These are phyloP conservation scores for Fusarium sp. DNA, from an alignment of 2,329 filamentous ascomycete species.

Conservation along the genomic window DNA sequence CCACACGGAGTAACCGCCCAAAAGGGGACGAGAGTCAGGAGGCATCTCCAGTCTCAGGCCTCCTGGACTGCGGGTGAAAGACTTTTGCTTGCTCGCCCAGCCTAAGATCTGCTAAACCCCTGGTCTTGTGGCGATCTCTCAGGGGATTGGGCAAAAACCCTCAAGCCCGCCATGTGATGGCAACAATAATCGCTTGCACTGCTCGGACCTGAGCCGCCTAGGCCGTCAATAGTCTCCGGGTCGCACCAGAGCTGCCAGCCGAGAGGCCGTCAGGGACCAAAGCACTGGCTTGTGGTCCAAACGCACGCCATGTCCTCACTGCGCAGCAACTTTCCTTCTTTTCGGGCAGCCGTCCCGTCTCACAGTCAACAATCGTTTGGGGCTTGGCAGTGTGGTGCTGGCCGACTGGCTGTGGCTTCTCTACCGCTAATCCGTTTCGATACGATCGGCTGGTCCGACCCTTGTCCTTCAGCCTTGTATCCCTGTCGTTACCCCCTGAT, in stretches of 20 bases:
- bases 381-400: slow-evolving; percentile 42
- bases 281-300: slow-evolving; percentile 14
- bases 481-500: slow-evolving; percentile 46
- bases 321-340: slow-evolving; percentile 31
- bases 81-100: slow-evolving; percentile 14
- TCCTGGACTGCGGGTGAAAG: slow-evolving; percentile 23
- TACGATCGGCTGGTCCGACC: slow-evolving; percentile 38
- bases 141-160: slow-evolving; percentile 37
- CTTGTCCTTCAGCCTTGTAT: slow-evolving; percentile 38
- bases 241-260: slow-evolving; percentile 22
- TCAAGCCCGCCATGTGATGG: slow-evolving; percentile 29
- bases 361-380: slow-evolving; percentile 36
- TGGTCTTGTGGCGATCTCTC: slow-evolving; percentile 33
- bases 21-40: slow-evolving; percentile 39
- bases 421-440: slow-evolving; percentile 44
- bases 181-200: slow-evolving; percentile 22
- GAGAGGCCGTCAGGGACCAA: slow-evolving; percentile 12
- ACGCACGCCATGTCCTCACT: slow-evolving; percentile 16
- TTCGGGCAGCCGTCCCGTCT: slow-evolving; percentile 36
- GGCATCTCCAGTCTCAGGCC: slow-evolving; percentile 28
- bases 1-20: slow-evolving; percentile 28
- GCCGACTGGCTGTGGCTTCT: slow-evolving; percentile 44
- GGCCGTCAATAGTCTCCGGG: slow-evolving; percentile 29
- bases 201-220: slow-evolving; percentile 33
- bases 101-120: slow-evolving; percentile 40